Evolutionary conservation across 208 protist genomes (phyloP).

Genomic region (Trypanosoma lewisi): DNA sequence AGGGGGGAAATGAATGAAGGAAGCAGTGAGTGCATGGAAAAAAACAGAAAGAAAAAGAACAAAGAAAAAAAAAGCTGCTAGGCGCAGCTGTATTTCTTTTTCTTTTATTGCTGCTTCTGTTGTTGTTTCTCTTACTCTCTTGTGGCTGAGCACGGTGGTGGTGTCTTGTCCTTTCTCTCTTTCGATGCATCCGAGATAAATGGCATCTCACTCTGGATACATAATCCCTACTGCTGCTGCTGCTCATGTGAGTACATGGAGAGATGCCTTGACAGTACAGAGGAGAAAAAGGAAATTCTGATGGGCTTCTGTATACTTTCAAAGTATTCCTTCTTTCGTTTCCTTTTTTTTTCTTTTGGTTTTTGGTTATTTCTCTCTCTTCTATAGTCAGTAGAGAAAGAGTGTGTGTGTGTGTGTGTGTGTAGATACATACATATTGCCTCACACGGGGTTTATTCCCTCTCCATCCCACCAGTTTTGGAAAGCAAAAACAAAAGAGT

Average conservation of each 20-base stretch:
- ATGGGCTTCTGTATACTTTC: too few species aligned
- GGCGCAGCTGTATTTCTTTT: too few species aligned
- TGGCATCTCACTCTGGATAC: neutral
- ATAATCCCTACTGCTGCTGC: neutral
- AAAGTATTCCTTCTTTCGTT: neutral
- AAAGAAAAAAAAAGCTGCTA: conserved; percentile 1
- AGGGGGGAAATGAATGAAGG: neutral
- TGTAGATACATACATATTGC: conserved; percentile 15
- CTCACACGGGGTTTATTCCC: neutral
- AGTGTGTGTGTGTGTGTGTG: conserved; percentile 19
- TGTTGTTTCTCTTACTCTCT: too few species aligned
- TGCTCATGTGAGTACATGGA: neutral
- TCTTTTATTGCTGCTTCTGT: too few species aligned
- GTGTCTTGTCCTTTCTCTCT: neutral
- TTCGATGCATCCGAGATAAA: too few species aligned
- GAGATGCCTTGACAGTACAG: too few species aligned
- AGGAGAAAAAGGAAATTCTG: too few species aligned
- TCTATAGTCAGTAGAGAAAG: neutral
- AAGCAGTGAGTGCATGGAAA: neutral
- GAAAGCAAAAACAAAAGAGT: neutral
- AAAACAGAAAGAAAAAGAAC: neutral
- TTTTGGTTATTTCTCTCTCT: conserved; percentile 2
- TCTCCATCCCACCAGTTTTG: neutral
- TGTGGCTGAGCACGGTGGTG: too few species aligned
- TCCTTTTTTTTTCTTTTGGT: neutral